Evolutionary conservation across 2,329 filamentous ascomycete species (phyloP).

Genomic region (Xylaria sp.): DNA sequence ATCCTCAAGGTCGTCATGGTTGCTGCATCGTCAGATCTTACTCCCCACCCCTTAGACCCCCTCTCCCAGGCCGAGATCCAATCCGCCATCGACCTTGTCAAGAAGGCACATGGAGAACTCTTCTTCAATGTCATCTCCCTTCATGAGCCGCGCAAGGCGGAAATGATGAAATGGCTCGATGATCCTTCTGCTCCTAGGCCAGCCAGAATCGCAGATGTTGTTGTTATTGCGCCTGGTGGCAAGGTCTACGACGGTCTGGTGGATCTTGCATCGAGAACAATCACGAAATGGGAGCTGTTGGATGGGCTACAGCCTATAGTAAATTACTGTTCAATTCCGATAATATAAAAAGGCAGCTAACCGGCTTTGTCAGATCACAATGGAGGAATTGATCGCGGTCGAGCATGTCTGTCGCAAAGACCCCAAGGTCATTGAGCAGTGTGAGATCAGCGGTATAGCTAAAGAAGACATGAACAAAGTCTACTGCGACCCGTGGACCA

Average conservation of each 20-base stretch:
- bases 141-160: conserved; percentile 84
- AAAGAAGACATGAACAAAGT: conserved; percentile 92
- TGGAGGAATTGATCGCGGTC: conserved; percentile 87
- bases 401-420: conserved; percentile 81
- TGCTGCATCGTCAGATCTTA: conserved; percentile 36
- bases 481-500: conserved; percentile 96
- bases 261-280: conserved; percentile 72
- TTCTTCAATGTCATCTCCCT: conserved; percentile 89
- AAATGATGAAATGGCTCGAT: conserved; percentile 83
- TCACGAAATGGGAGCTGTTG: conserved; percentile 79
- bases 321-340: conserved; percentile 45
- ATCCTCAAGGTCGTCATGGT: conserved; percentile 38
- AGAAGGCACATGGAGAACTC: conserved; percentile 74
- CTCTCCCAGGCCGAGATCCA: conserved; percentile 79
- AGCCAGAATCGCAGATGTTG: conserved; percentile 79
- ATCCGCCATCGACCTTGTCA: conserved; percentile 73
- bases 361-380: conserved; percentile 72
- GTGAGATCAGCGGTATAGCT: conserved; percentile 82
- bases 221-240: conserved; percentile 81
- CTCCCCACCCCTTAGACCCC: conserved; percentile 80
- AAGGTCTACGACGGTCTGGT: conserved; percentile 87
- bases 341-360: background rate
- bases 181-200: conserved; percentile 72
- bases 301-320: conserved; percentile 85
- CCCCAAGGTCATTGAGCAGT: conserved; percentile 90